Evolutionary conservation across 441 rosid species (phyloP).

Genomic region (Erodium moschatum): DNA sequence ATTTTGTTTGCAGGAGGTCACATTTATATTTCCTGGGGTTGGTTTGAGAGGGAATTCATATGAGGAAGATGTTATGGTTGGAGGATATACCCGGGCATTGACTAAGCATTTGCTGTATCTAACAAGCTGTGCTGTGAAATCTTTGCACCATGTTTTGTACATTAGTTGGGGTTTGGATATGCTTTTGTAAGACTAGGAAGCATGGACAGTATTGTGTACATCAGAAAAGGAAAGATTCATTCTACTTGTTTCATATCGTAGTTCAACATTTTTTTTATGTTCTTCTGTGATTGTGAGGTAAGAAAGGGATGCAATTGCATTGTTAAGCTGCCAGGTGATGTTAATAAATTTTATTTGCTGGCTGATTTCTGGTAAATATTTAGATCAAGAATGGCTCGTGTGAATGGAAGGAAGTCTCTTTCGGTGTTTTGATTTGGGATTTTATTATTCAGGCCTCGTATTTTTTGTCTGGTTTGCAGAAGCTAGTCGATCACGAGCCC

Average conservation of each 20-base stretch:
- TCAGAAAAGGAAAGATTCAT: slow-evolving; percentile 4
- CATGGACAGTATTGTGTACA: slow-evolving; percentile 21
- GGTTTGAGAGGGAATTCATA: background rate
- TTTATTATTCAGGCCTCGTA: background rate
- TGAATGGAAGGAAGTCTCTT: too few relatives aligned
- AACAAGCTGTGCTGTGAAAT: slow-evolving; percentile 31
- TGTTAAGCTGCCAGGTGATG: too few relatives aligned
- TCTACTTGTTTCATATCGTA: background rate
- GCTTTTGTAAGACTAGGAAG: slow-evolving; percentile 17
- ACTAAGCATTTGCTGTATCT: slow-evolving; percentile 39
- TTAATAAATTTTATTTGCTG: too few relatives aligned
- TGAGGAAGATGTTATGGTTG: background rate
- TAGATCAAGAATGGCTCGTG: too few relatives aligned
- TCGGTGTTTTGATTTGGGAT: too few relatives aligned
- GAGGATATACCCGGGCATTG: background rate
- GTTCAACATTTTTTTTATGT: too few relatives aligned
- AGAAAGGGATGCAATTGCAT: too few relatives aligned
- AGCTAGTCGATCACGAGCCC: background rate
- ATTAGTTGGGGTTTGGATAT: slow-evolving; percentile 19
- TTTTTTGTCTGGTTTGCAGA: too few relatives aligned
- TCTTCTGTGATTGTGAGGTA: too few relatives aligned
- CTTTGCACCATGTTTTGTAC: slow-evolving; percentile 27
- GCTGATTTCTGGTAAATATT: too few relatives aligned
- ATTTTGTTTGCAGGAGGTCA: slow-evolving; percentile 29
- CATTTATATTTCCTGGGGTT: slow-evolving; percentile 19